phyloP scores from a whole-genome alignment of 805 yeast genomes.

The Tetrapisispora taiwanensis region DNA sequence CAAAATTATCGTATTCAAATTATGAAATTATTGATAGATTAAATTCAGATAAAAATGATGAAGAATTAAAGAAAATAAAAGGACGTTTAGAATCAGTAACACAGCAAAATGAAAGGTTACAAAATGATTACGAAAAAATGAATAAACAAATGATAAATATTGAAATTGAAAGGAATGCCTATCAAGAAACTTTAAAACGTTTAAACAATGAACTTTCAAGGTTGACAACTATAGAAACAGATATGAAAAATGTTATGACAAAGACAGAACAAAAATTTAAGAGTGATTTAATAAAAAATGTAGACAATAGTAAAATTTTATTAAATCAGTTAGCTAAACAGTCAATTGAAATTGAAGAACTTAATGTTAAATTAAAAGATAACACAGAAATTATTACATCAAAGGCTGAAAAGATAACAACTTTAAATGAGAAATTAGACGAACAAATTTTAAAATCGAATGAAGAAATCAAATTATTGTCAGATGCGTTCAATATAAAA shows the following conservation, averaged over 20 bases:
- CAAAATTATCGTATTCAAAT: neutral
- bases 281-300: neutral
- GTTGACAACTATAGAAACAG: slow-evolving; percentile 16
- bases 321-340: neutral
- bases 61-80: slow-evolving; percentile 5
- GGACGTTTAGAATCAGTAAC: slow-evolving; percentile 2
- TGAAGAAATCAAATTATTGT: neutral
- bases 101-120: neutral
- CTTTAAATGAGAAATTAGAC: neutral
- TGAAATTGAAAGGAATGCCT: slow-evolving; percentile 21
- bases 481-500: neutral
- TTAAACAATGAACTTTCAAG: slow-evolving; percentile 22
- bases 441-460: neutral
- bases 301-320: neutral
- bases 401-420: neutral
- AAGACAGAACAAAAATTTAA: slow-evolving; percentile 8
- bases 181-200: slow-evolving; percentile 20
- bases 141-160: slow-evolving; percentile 12
- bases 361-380: neutral
- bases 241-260: neutral
- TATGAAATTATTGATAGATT: neutral
- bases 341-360: neutral
- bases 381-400: neutral
- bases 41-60: neutral
- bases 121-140: neutral